Evolutionary conservation across 331 rosid species (phyloP).

Genomic region (Rosa hybrid): DNA sequence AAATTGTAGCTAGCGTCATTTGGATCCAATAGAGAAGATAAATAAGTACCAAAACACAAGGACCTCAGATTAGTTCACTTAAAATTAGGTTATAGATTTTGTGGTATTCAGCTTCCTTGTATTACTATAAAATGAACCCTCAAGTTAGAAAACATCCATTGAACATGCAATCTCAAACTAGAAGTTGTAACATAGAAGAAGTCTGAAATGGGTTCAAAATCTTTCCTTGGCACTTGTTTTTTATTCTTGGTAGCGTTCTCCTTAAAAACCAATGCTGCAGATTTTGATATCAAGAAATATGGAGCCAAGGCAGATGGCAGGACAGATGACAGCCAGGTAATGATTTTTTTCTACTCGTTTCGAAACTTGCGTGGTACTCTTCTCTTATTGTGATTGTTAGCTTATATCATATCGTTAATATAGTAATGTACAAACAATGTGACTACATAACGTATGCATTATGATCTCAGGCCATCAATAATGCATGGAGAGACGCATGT

Average conservation of each 20-base stretch:
- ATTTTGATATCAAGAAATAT: slow-evolving; percentile 22
- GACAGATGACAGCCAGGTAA: slow-evolving; percentile 32
- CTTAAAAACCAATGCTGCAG: slow-evolving; percentile 19
- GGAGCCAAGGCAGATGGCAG: slow-evolving; percentile 37
- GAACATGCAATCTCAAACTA: neutral
- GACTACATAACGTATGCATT: neutral
- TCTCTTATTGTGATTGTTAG: neutral
- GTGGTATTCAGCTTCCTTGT: slow-evolving; percentile 14
- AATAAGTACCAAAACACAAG: neutral
- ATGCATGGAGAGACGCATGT: slow-evolving; percentile 42
- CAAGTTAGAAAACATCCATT: neutral
- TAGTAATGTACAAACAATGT: neutral
- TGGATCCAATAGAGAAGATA: neutral
- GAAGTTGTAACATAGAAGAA: neutral
- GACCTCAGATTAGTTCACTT: neutral
- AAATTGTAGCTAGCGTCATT: neutral
- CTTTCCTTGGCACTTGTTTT: neutral
- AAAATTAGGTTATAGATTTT: slow-evolving; percentile 1
- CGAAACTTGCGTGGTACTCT: neutral
- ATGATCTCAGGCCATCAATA: slow-evolving; percentile 14
- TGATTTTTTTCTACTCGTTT: neutral
- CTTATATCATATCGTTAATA: neutral
- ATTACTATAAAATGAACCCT: neutral
- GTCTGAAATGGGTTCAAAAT: slow-evolving; percentile 21
- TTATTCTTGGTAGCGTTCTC: slow-evolving; percentile 15